Conservation (phyloP, 768 basidiomycete species). For the Lenzites betulinus region DNA sequence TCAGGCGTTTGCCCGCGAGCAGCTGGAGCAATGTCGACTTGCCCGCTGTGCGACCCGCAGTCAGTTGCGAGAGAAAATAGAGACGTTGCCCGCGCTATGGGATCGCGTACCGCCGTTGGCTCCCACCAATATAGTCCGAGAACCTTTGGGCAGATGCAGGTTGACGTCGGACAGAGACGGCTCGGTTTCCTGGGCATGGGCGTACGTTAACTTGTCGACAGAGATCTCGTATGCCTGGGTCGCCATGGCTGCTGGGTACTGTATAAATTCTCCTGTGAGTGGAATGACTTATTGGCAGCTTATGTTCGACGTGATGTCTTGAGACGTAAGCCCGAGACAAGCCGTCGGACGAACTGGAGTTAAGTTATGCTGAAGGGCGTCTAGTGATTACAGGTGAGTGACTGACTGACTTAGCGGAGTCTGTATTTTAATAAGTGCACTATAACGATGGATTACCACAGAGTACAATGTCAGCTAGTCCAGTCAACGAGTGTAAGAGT, state of each 20-base stretch:
- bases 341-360: neutral
- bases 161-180: slow-evolving; percentile 67
- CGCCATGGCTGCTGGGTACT: slow-evolving; percentile 1
- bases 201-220: slow-evolving; percentile 55
- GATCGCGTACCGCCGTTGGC: slow-evolving; percentile 82
- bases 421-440: too few species aligned
- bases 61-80: neutral
- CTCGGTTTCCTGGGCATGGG: slow-evolving; percentile 43
- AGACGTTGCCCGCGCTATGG: neutral
- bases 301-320: neutral
- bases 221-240: slow-evolving; percentile 38
- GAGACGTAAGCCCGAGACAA: too few species aligned
- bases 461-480: too few species aligned
- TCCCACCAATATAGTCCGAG: slow-evolving; percentile 84
- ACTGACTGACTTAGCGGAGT: too few species aligned
- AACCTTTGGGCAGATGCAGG: slow-evolving; percentile 69
- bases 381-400: too few species aligned
- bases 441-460: too few species aligned
- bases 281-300: neutral
- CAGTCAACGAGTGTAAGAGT: too few species aligned
- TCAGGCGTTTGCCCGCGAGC: slow-evolving; percentile 87
- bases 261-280: too few species aligned
- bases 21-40: slow-evolving; percentile 97
- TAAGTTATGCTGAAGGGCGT: neutral
- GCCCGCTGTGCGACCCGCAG: slow-evolving; percentile 55